Evolutionary conservation across 192 early-diverging fungal species (phyloP).

Genomic region (Coemansia erecta): DNA sequence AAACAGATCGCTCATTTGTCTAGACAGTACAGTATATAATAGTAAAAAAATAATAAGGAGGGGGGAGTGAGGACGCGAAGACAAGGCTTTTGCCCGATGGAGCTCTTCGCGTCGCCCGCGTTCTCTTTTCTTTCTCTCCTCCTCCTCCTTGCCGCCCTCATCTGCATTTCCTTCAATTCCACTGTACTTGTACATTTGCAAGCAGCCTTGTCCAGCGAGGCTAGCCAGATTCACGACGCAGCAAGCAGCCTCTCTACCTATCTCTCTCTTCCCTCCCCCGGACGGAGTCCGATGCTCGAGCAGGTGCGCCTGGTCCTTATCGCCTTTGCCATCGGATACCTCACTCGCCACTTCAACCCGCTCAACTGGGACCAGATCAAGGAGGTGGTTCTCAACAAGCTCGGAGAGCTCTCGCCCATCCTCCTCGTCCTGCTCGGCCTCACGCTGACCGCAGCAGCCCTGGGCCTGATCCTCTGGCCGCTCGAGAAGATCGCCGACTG

Average conservation of each 20-base stretch:
- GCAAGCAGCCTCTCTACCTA: too few relatives aligned
- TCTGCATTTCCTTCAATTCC: too few relatives aligned
- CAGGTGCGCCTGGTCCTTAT: slow-evolving; percentile 53
- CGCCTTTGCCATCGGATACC: slow-evolving; percentile 54
- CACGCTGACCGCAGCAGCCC: slow-evolving; percentile 14
- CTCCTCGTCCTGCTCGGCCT: slow-evolving; percentile 31
- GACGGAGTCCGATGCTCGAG: slow-evolving; percentile 41
- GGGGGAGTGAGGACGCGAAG: too few relatives aligned
- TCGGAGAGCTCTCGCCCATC: slow-evolving; percentile 38
- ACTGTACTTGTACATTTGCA: too few relatives aligned
- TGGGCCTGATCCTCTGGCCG: slow-evolving; percentile 40
- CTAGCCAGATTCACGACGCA: too few relatives aligned
- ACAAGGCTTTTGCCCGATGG: neutral
- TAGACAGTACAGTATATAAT: slow-evolving; percentile 1
- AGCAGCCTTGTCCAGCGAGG: too few relatives aligned
- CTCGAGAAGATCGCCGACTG: slow-evolving; percentile 49
- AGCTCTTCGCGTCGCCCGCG: too few relatives aligned
- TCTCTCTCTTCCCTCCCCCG: too few relatives aligned
- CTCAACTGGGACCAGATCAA: slow-evolving; percentile 53
- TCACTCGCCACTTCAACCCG: slow-evolving; percentile 54
- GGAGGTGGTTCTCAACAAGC: slow-evolving; percentile 29
- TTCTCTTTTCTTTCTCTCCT: neutral
- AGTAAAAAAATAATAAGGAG: slow-evolving; percentile 4
- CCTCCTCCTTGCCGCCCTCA: too few relatives aligned
- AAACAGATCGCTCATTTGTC: slow-evolving; percentile 47